Conservation (phyloP, 257 asterid species). For the Cordia subcordata region DNA sequence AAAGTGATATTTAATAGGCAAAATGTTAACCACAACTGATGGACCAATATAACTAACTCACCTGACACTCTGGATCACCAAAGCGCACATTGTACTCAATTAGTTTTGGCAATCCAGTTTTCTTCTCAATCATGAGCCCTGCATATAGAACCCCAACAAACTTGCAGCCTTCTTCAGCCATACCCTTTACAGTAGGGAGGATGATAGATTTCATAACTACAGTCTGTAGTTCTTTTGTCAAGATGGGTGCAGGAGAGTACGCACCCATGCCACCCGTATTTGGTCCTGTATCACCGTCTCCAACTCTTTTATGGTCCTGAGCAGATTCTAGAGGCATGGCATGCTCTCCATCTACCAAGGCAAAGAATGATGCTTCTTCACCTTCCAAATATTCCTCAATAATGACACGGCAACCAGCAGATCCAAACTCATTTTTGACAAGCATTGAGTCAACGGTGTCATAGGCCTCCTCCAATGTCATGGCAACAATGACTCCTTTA, state of each 20-base stretch:
- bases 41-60: slow-evolving; percentile 21
- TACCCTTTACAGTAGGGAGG: slow-evolving; percentile 83
- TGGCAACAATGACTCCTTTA: slow-evolving; percentile 88
- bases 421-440: slow-evolving; percentile 67
- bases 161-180: slow-evolving; percentile 88
- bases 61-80: slow-evolving; percentile 99
- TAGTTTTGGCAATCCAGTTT: slow-evolving; percentile 77
- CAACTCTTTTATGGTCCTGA: slow-evolving; percentile 95
- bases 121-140: slow-evolving; percentile 92
- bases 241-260: slow-evolving; percentile 88
- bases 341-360: slow-evolving; percentile 87
- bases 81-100: slow-evolving; percentile 94
- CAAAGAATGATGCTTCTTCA: slow-evolving; percentile 92
- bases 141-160: slow-evolving; percentile 92
- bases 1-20: neutral
- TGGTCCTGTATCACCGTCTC: slow-evolving; percentile 91
- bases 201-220: slow-evolving; percentile 81
- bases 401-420: slow-evolving; percentile 72
- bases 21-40: neutral
- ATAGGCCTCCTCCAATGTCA: slow-evolving; percentile 69
- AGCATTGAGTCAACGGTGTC: slow-evolving; percentile 92
- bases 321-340: slow-evolving; percentile 93
- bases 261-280: slow-evolving; percentile 99
- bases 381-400: slow-evolving; percentile 90
- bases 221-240: slow-evolving; percentile 71